A percentile compares a stretch with the other conserved stretches of the same genome.
Evolutionary conservation across 495 filamentous ascomycete genomes (phyloP).

Genomic region (Sabuloglossum arenarium): DNA sequence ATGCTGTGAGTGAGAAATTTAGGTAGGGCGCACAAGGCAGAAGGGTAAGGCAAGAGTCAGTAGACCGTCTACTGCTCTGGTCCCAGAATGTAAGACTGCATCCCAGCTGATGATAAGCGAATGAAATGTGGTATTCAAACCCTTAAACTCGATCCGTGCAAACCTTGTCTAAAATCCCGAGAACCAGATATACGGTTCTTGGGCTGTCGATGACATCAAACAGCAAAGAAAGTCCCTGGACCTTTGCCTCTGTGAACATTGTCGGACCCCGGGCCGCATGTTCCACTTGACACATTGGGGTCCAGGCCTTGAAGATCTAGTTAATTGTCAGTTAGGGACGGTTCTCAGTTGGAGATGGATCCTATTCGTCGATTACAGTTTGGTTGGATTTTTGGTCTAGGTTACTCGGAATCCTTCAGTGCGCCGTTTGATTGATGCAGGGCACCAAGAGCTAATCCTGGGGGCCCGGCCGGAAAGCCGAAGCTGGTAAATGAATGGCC

Average conservation of each 20-base stretch:
- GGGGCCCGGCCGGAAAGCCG: neutral
- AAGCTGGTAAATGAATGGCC: neutral
- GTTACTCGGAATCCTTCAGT: neutral
- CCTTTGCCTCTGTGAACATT: neutral
- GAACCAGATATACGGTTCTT: neutral
- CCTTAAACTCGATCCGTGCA: neutral
- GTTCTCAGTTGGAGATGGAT: neutral
- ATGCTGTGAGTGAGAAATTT: neutral
- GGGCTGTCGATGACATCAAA: conserved; percentile 1
- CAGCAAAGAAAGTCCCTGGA: neutral
- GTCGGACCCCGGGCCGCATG: neutral
- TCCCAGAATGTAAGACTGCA: neutral
- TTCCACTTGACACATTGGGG: neutral
- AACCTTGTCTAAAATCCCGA: conserved; percentile 1
- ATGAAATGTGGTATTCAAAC: neutral
- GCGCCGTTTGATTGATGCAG: neutral
- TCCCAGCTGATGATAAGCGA: conserved; percentile 1
- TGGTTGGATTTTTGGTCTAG: neutral
- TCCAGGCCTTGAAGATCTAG: neutral
- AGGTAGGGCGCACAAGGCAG: neutral
- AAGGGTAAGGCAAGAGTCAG: neutral
- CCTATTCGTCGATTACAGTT: neutral
- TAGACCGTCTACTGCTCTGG: neutral
- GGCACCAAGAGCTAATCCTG: neutral
- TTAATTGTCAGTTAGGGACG: too few species aligned